A percentile compares a stretch with the other conserved stretches of the same genome.
Conservation (phyloP, 2,329 filamentous ascomycete genomes). For the Xylariaceae sp. region DNA sequence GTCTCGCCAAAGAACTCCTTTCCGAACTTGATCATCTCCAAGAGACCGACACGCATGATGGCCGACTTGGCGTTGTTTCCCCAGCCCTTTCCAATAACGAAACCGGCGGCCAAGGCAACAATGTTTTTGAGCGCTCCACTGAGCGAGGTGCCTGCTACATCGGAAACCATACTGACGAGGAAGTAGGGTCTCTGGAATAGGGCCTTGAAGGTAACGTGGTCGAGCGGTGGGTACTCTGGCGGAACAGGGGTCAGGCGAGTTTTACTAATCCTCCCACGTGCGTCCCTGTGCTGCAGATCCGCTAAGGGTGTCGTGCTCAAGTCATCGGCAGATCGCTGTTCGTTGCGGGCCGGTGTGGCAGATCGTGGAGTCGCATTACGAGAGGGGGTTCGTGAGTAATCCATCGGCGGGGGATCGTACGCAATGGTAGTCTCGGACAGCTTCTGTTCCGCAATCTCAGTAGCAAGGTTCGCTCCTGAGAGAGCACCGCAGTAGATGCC, state of each 20-base stretch:
- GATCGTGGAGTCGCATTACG: slow-evolving; percentile 45
- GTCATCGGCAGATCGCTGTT: slow-evolving; percentile 45
- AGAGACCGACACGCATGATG: slow-evolving; percentile 89
- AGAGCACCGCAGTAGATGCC: slow-evolving; percentile 96
- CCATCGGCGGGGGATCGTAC: slow-evolving; percentile 86
- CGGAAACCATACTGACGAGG: slow-evolving; percentile 87
- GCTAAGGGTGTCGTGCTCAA: slow-evolving; percentile 48
- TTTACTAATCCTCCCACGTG: slow-evolving; percentile 60
- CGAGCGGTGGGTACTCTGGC: slow-evolving; percentile 75
- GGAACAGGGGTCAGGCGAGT: slow-evolving; percentile 71
- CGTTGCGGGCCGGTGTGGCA: slow-evolving; percentile 44
- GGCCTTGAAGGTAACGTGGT: slow-evolving; percentile 74
- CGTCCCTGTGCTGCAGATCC: slow-evolving; percentile 62
- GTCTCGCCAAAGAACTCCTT: slow-evolving; percentile 86
- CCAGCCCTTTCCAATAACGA: slow-evolving; percentile 93
- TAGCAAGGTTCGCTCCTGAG: slow-evolving; percentile 93
- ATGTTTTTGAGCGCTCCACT: slow-evolving; percentile 96
- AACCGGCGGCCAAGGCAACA: slow-evolving; percentile 88
- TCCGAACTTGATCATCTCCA: slow-evolving; percentile 96
- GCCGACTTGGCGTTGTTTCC: slow-evolving; percentile 99
- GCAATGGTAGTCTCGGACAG: slow-evolving; percentile 96
- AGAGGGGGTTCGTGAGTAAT: slow-evolving; percentile 68
- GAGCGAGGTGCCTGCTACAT: slow-evolving; percentile 95
- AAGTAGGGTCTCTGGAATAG: slow-evolving; percentile 97
- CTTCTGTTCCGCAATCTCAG: slow-evolving; percentile 90